Evolutionary conservation across 1,284 basidiomycete genomes (phyloP).

Genomic region (Sphaerobolus stellatus): DNA sequence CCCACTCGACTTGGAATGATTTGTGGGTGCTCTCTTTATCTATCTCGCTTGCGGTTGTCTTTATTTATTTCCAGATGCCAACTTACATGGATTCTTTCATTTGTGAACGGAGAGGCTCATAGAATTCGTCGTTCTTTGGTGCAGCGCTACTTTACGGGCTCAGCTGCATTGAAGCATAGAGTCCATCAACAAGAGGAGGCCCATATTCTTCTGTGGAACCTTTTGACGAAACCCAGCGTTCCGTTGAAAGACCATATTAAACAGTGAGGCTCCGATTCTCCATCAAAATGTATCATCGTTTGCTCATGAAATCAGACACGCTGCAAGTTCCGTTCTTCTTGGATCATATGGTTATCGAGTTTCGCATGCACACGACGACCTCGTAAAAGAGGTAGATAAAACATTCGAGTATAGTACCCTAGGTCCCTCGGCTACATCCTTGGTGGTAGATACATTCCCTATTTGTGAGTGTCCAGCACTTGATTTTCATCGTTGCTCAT

Average conservation of each 20-base stretch:
- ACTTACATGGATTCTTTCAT: not conserved
- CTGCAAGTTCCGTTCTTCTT: not conserved
- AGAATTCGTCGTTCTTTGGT: not conserved
- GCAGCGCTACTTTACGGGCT: not conserved
- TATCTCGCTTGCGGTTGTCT: not conserved
- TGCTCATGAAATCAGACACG: no score
- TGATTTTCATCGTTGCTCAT: not conserved
- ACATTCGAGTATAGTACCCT: not conserved
- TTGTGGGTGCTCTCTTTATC: not conserved
- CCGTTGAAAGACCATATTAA: not conserved
- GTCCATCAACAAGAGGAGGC: not conserved
- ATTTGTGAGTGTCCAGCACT: not conserved
- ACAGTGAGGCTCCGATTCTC: not conserved
- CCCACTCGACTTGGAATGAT: not conserved
- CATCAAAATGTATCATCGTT: not conserved
- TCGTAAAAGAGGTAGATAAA: not conserved
- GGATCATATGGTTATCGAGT: not conserved
- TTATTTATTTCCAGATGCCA: not conserved
- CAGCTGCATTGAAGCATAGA: not conserved
- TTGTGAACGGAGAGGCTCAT: not conserved
- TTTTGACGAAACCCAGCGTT: not conserved
- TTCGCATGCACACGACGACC: not conserved
- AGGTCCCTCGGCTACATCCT: not conserved
- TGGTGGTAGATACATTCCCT: not conserved
- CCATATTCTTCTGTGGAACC: not conserved